These are phyloP conservation scores for Volvox africanus DNA, from an alignment of 139 green algal genomes.

Conservation along the genomic window DNA sequence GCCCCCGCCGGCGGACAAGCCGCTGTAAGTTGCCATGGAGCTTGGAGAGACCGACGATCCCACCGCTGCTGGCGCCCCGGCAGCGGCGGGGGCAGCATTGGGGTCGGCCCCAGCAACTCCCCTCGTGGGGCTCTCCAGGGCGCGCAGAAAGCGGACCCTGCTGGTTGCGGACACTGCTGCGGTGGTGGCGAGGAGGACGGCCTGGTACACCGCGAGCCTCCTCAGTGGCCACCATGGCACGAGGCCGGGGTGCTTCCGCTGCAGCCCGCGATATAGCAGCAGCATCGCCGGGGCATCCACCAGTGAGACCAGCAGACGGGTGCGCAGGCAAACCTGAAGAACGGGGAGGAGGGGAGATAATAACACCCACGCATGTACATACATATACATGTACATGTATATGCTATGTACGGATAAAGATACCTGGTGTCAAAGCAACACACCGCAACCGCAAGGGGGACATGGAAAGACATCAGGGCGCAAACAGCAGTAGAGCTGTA, in stretches of 20 bases:
- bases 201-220: conserved; percentile 3
- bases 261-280: conserved; percentile 2
- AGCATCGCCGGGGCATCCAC: conserved; percentile 4
- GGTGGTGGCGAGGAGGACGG: conserved; percentile 8
- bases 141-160: conserved; percentile 6
- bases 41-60: background rate
- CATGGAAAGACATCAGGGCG: too few relatives aligned
- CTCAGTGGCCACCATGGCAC: background rate
- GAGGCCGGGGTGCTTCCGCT: background rate
- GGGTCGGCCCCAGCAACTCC: background rate
- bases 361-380: too few relatives aligned
- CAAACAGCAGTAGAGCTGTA: too few relatives aligned
- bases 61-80: background rate
- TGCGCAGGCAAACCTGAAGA: background rate
- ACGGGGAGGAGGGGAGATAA: too few relatives aligned
- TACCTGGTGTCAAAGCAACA: too few relatives aligned
- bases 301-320: conserved; percentile 13
- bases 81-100: too few relatives aligned
- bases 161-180: background rate
- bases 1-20: background rate
- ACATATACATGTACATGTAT: too few relatives aligned
- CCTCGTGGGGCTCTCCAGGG: background rate
- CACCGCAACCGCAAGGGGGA: too few relatives aligned
- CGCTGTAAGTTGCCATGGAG: background rate
- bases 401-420: too few relatives aligned